A percentile compares a stretch with the other conserved stretches of the same genome.
phyloP scores from a whole-genome alignment of 257 asterid genomes.

The Solanum dulcamara region DNA sequence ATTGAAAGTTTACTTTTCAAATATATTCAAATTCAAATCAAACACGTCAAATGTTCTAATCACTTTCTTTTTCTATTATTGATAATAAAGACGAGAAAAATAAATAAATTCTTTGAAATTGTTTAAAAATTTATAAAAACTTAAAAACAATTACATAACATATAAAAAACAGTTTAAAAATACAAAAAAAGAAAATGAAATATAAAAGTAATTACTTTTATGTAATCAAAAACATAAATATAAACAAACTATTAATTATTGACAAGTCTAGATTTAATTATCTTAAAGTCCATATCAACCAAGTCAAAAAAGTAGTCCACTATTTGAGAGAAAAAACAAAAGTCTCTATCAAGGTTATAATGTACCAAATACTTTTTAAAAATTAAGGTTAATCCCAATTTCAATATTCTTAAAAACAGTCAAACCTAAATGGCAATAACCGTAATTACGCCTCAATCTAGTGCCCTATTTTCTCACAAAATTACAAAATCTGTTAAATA shows the following conservation, averaged over 20 bases:
- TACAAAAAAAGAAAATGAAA: neutral
- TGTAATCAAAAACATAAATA: neutral
- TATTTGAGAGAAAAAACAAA: neutral
- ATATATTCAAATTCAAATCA: neutral
- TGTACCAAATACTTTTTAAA: neutral
- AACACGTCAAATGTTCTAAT: neutral
- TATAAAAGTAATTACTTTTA: neutral
- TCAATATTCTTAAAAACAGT: neutral
- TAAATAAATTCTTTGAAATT: neutral
- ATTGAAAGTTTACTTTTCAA: neutral
- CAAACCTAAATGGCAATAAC: constrained; percentile 17
- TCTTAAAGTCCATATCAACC: neutral
- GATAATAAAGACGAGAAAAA: neutral
- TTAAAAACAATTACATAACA: neutral
- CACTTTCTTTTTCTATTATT: neutral
- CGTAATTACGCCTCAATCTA: constrained; percentile 2
- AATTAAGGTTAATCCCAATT: neutral
- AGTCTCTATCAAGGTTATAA: constrained; percentile 13
- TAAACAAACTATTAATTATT: neutral
- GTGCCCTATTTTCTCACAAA: neutral
- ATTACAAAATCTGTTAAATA: constrained; percentile 11
- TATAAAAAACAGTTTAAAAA: neutral
- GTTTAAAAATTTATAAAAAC: neutral
- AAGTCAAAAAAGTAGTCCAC: neutral
- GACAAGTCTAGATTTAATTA: neutral